Evolutionary conservation across 306 rosid species (phyloP), one percentile per base, ranked within the genome.

Genomic region (Dalbergia cochinchinensis): DNA sequence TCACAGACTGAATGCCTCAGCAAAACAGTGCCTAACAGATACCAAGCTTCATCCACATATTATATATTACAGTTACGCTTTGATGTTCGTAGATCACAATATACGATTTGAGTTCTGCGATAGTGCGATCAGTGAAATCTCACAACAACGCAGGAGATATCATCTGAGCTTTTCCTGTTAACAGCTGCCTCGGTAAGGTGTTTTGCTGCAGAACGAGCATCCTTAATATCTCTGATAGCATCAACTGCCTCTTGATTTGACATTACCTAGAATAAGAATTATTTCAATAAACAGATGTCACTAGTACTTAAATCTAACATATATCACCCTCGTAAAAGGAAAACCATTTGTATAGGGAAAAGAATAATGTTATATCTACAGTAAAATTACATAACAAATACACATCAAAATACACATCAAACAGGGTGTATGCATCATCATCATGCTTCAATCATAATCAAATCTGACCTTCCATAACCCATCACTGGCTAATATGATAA

Each of bases 401-500:
- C n/a, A n/a, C n/a, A n/a, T n/a, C n/a, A n/a, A n/a, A n/a, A n/a
- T n/a, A n/a, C n/a, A n/a, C n/a, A n/a, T n/a, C n/a, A n/a, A n/a
- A 20, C 22, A 20, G 22, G 22, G 22, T 20, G 22, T 20, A 20
- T 20, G 22, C 22, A 20, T 20, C 22, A 20, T 20, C 22, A 20
- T 20, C 22, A 39, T 39, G 59, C 20, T 74, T 54, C 41, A 66
- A 20, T 59, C 44, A 55, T 67, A 15, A 20, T 20, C 33, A 57
- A 81, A 79, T 74, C 87, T 72, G 83, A 94, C 99, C 98, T 92
- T 95, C 99, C 99, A 95, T 69, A 95, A 86, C 73, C 98, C 99
- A 71, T 95, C 99, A 77, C 99, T 95, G 69, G 99, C 99, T 83
- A 95, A 84, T 80, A 95, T 92, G 70, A 90, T 12, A 58, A 86